phyloP scores from a whole-genome alignment of 768 basidiomycete genomes.

The Termitomyces sp. region DNA sequence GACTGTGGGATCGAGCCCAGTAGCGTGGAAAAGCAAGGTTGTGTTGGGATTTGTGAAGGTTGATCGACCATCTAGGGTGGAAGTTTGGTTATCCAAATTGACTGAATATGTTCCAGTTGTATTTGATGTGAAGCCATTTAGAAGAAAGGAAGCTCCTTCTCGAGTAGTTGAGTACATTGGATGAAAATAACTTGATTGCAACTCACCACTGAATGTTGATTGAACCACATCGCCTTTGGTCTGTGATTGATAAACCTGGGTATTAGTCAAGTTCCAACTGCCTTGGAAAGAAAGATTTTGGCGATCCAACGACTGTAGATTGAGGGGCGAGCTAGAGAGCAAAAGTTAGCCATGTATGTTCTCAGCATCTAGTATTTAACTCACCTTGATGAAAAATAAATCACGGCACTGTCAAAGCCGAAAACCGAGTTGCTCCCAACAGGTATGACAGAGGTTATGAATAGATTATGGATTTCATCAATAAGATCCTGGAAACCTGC shows the following conservation, averaged over 20 bases:
- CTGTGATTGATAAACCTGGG: too few relatives aligned
- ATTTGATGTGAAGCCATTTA: conserved; percentile 60
- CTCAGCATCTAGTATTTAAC: too few relatives aligned
- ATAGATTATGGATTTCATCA: too few relatives aligned
- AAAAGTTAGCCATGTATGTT: neutral
- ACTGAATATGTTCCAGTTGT: conserved; percentile 58
- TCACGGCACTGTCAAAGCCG: neutral
- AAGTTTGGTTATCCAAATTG: conserved; percentile 37
- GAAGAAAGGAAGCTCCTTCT: conserved; percentile 57
- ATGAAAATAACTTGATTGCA: too few relatives aligned
- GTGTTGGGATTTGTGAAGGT: conserved; percentile 49
- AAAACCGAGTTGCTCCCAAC: conserved; percentile 12
- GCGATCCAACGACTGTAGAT: conserved; percentile 37
- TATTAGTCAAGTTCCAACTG: too few relatives aligned
- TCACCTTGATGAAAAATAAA: conserved; percentile 3
- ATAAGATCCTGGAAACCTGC: too few relatives aligned
- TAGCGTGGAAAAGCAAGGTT: conserved; percentile 62
- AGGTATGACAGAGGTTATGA: conserved; percentile 44
- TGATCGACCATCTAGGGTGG: conserved; percentile 45
- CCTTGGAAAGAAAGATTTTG: conserved; percentile 45
- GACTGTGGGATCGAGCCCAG: conserved; percentile 49
- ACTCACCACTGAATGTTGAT: too few relatives aligned
- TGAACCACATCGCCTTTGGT: too few relatives aligned
- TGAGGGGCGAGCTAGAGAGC: neutral
- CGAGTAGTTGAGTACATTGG: neutral